These are phyloP conservation scores for Entophlyctis helioformis DNA, from an alignment of 192 early-diverging fungal species.

Conservation along the genomic window DNA sequence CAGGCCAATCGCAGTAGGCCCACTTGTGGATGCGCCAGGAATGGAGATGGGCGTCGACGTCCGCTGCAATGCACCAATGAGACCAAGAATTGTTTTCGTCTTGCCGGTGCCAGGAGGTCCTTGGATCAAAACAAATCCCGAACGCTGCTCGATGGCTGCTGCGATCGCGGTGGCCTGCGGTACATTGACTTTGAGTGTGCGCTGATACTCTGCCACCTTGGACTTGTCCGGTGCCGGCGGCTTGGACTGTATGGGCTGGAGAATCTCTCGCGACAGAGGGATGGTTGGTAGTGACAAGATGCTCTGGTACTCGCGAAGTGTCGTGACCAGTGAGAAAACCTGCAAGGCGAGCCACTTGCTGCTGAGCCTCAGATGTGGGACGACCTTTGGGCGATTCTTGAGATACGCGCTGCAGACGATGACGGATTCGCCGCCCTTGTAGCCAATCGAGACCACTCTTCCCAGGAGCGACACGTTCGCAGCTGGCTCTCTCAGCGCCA, in stretches of 20 bases:
- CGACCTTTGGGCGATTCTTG: constrained; percentile 20
- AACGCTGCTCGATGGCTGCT: constrained; percentile 41
- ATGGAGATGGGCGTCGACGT: too few relatives aligned
- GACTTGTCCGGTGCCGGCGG: too few relatives aligned
- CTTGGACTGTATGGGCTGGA: constrained; percentile 32
- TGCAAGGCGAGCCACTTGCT: constrained; percentile 25
- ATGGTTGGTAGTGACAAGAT: constrained; percentile 53
- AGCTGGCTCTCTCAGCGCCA: constrained; percentile 48
- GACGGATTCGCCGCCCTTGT: constrained; percentile 27
- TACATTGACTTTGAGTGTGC: constrained; percentile 71
- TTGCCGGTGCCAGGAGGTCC: constrained; percentile 65
- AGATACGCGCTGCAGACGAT: constrained; percentile 35
- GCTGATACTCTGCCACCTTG: too few relatives aligned
- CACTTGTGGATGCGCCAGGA: too few relatives aligned
- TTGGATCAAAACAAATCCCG: constrained; percentile 85
- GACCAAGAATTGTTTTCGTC: constrained; percentile 80
- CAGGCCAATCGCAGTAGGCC: too few relatives aligned
- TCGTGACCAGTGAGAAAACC: constrained; percentile 57
- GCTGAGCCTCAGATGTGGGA: constrained; percentile 10
- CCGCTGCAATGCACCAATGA: constrained; percentile 71
- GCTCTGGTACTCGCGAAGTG: constrained; percentile 72
- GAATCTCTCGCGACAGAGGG: constrained; percentile 47
- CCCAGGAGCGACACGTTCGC: too few relatives aligned
- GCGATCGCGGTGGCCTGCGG: constrained; percentile 83
- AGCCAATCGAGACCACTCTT: constrained; percentile 33